Conservation (phyloP, 2,329 filamentous ascomycete genomes). For the Scedosporium minutisporum region DNA sequence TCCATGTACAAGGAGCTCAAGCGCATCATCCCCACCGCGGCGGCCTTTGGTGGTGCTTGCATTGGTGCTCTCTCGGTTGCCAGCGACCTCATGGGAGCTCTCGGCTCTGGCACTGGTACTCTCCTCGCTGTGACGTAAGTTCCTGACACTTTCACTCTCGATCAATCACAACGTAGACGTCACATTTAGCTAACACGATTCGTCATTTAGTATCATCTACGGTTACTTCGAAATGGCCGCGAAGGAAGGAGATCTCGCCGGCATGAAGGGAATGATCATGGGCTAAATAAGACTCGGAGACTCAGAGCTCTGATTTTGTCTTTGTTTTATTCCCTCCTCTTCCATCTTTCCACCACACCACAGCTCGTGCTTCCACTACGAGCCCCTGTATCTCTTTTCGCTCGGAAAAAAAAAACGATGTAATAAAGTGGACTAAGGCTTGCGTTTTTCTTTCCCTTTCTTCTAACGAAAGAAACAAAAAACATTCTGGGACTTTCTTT, state of each 20-base stretch:
- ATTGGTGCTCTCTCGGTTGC: slow-evolving; percentile 95
- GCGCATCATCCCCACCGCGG: slow-evolving; percentile 96
- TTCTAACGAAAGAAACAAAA: neutral
- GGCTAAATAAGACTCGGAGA: slow-evolving; percentile 33
- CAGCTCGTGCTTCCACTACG: neutral
- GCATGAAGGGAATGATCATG: slow-evolving; percentile 67
- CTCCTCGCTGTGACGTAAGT: slow-evolving; percentile 96
- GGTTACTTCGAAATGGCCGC: slow-evolving; percentile 99
- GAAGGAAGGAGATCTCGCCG: slow-evolving; percentile 91
- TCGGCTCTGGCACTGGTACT: slow-evolving; percentile 95
- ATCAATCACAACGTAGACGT: neutral
- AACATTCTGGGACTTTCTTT: neutral
- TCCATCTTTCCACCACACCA: neutral
- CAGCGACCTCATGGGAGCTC: slow-evolving; percentile 88
- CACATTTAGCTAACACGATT: slow-evolving; percentile 21
- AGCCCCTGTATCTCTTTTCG: neutral
- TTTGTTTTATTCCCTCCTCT: neutral
- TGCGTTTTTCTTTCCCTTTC: neutral
- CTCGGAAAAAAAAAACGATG: neutral
- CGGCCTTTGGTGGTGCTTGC: slow-evolving; percentile 96
- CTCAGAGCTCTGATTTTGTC: neutral
- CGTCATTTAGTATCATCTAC: slow-evolving; percentile 76
- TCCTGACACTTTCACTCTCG: slow-evolving; percentile 1
- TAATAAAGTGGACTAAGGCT: slow-evolving; percentile 1
- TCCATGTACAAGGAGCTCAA: slow-evolving; percentile 99